phyloP scores from a whole-genome alignment of 495 filamentous ascomycete species.

The Penicillium verhagenii region DNA sequence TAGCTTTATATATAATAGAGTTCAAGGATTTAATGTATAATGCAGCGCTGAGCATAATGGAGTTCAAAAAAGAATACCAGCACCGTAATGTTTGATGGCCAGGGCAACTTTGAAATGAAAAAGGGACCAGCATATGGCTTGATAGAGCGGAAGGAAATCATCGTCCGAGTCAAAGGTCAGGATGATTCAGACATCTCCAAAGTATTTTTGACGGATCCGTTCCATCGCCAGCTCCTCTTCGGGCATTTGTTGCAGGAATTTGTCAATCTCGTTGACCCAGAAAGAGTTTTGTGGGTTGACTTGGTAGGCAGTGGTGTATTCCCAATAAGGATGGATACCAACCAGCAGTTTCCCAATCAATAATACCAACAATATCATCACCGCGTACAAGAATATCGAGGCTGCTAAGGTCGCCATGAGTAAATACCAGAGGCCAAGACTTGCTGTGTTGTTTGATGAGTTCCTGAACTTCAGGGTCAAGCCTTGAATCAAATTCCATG shows the following conservation, averaged over 20 bases:
- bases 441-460: slow-evolving; percentile 37
- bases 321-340: slow-evolving; percentile 54
- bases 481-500: slow-evolving; percentile 32
- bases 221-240: slow-evolving; percentile 52
- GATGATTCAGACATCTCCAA: slow-evolving; percentile 31
- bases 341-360: slow-evolving; percentile 54
- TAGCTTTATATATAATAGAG: too few relatives aligned
- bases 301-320: slow-evolving; percentile 48
- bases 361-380: slow-evolving; percentile 44
- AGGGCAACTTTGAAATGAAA: too few relatives aligned
- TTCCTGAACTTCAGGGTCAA: slow-evolving; percentile 33
- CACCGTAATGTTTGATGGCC: too few relatives aligned
- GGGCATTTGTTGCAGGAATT: slow-evolving; percentile 45
- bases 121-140: too few relatives aligned
- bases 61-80: too few relatives aligned
- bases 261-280: slow-evolving; percentile 49
- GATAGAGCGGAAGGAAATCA: slow-evolving; percentile 31
- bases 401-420: slow-evolving; percentile 44
- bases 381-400: slow-evolving; percentile 41
- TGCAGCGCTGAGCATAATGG: too few relatives aligned
- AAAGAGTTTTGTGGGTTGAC: slow-evolving; percentile 49
- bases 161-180: slow-evolving; percentile 11
- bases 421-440: slow-evolving; percentile 35
- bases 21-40: too few relatives aligned
- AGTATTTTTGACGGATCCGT: slow-evolving; percentile 37